Conservation (phyloP, 2,329 filamentous ascomycete genomes). For the Escovopsis weberi region DNA sequence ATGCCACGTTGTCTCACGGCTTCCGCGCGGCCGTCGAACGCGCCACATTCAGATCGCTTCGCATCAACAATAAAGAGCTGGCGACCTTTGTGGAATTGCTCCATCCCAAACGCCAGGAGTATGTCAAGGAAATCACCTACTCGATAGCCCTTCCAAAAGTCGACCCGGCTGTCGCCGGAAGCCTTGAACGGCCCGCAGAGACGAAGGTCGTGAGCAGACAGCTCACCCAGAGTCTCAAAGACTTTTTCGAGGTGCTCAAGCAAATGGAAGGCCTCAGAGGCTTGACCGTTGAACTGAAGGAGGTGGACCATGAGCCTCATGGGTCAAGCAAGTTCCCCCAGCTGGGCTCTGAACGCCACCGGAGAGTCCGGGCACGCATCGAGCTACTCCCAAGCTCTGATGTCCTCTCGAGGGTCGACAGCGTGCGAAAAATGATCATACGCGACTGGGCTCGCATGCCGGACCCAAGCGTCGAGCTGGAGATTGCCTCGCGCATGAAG, state of each 20-base stretch:
- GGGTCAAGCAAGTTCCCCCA: too few relatives aligned
- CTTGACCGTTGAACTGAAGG: too few relatives aligned
- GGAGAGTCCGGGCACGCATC: not conserved
- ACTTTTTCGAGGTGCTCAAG: too few relatives aligned
- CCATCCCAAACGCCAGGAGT: not conserved
- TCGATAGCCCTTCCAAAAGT: not conserved
- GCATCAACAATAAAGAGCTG: not conserved
- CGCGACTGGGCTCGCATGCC: not conserved
- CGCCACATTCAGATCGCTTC: not conserved
- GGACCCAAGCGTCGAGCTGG: not conserved
- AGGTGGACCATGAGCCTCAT: too few relatives aligned
- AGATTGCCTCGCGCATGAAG: not conserved
- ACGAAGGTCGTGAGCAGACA: too few relatives aligned
- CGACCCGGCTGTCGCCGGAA: not conserved
- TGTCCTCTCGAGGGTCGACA: not conserved
- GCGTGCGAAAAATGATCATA: not conserved
- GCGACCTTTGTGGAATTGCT: not conserved
- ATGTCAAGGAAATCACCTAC: not conserved
- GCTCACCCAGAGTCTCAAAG: too few relatives aligned
- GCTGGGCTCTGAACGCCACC: not conserved
- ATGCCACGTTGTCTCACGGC: not conserved
- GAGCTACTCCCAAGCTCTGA: not conserved
- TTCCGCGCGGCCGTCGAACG: not conserved
- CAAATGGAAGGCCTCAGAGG: too few relatives aligned
- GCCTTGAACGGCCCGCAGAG: not conserved